Percentiles rank a stretch among this genome's conserved stretches.
These are phyloP conservation scores for Gelatoporia subvermispora DNA, from an alignment of 768 basidiomycete genomes.

Conservation along the genomic window DNA sequence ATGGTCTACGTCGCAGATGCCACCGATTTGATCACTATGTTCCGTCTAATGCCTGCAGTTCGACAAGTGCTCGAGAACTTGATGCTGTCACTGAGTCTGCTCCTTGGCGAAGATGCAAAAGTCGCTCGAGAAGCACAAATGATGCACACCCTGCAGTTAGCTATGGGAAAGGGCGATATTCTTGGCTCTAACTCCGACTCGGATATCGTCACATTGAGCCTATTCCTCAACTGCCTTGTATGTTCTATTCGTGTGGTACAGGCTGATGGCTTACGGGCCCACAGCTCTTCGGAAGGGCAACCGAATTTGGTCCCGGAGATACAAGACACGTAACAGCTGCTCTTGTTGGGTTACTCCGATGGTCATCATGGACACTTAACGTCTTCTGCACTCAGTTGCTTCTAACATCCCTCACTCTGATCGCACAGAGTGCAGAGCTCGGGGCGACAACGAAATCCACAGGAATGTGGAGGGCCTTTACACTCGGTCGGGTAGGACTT, in stretches of 20 bases:
- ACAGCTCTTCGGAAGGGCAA: slow-evolving; percentile 55
- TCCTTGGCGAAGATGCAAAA: slow-evolving; percentile 67
- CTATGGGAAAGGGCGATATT: slow-evolving; percentile 53
- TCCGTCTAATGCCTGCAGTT: slow-evolving; percentile 47
- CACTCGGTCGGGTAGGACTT: slow-evolving; percentile 60
- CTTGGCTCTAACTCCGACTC: slow-evolving; percentile 55
- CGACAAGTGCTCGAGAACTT: slow-evolving; percentile 58
- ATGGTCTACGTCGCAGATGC: slow-evolving; percentile 43
- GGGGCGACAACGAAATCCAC: slow-evolving; percentile 7
- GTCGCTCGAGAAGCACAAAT: slow-evolving; percentile 66
- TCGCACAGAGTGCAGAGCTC: slow-evolving; percentile 44
- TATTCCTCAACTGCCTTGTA: slow-evolving; percentile 61
- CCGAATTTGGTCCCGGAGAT: slow-evolving; percentile 62
- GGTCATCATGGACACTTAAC: slow-evolving; percentile 20
- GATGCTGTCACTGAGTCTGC: slow-evolving; percentile 50
- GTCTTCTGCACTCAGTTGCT: slow-evolving; percentile 49
- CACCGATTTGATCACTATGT: slow-evolving; percentile 47
- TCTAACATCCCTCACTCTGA: slow-evolving; percentile 55
- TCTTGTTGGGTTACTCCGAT: slow-evolving; percentile 19
- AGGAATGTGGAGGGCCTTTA: slow-evolving; percentile 65
- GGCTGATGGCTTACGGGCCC: slow-evolving; percentile 5
- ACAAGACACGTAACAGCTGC: slow-evolving; percentile 21
- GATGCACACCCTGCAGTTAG: slow-evolving; percentile 58
- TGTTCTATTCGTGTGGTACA: slow-evolving; percentile 12
- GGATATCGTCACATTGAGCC: slow-evolving; percentile 59